phyloP scores from a whole-genome alignment of 768 basidiomycete species.

The Pisolithus marmoratus region DNA sequence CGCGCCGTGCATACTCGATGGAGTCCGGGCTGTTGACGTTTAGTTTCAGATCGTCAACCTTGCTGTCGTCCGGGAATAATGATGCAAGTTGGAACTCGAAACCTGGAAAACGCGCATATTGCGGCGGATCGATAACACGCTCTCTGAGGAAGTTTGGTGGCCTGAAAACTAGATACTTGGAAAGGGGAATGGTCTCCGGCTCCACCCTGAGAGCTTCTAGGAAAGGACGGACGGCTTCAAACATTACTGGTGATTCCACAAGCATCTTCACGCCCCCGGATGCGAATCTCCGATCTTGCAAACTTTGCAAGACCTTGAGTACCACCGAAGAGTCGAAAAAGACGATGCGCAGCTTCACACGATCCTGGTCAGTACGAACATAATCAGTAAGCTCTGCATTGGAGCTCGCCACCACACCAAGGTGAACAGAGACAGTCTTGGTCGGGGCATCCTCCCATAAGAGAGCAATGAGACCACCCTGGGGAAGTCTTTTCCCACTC shows the following conservation, averaged over 20 bases:
- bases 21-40: conserved; percentile 37
- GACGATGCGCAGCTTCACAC: conserved; percentile 42
- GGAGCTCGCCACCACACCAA: conserved; percentile 47
- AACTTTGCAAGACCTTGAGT: conserved; percentile 37
- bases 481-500: conserved; percentile 51
- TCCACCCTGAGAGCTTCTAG: conserved; percentile 54
- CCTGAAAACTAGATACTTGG: conserved; percentile 43
- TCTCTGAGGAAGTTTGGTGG: conserved; percentile 29
- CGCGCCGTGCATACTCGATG: conserved; percentile 40
- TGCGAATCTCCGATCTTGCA: conserved; percentile 23
- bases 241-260: conserved; percentile 62
- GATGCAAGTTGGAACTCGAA: conserved; percentile 54
- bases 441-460: conserved; percentile 35
- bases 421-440: conserved; percentile 36
- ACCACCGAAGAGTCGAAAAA: conserved; percentile 63
- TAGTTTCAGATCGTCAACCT: conserved; percentile 36
- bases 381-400: conserved; percentile 41
- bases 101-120: conserved; percentile 46
- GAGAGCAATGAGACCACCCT: conserved; percentile 63
- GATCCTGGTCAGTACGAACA: conserved; percentile 26
- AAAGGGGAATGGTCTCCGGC: conserved; percentile 54
- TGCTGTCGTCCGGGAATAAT: conserved; percentile 40
- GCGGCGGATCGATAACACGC: conserved; percentile 42
- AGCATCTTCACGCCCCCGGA: conserved; percentile 31
- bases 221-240: conserved; percentile 63